These are phyloP conservation scores for Bombardia bombarda DNA, from an alignment of 495 filamentous ascomycete genomes.

Conservation along the genomic window DNA sequence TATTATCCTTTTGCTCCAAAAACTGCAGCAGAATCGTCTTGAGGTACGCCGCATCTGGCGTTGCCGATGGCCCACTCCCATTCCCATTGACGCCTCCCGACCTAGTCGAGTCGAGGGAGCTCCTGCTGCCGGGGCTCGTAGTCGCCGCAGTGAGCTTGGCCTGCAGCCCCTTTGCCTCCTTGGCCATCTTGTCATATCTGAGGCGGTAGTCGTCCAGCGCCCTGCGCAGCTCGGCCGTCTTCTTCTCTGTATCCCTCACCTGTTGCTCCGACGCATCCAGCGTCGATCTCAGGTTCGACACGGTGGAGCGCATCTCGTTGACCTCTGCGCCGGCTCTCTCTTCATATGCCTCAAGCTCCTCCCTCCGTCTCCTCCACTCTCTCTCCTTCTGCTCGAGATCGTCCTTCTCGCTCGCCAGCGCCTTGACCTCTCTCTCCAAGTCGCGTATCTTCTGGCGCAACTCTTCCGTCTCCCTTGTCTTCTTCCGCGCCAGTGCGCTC, in stretches of 20 bases:
- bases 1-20: slow-evolving; percentile 89
- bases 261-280: slow-evolving; percentile 85
- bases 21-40: slow-evolving; percentile 96
- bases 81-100: slow-evolving; percentile 5
- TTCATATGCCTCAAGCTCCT: slow-evolving; percentile 63
- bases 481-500: slow-evolving; percentile 63
- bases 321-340: slow-evolving; percentile 63
- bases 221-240: slow-evolving; percentile 65
- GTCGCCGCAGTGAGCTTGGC: slow-evolving; percentile 22
- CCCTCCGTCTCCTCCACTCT: slow-evolving; percentile 58
- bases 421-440: slow-evolving; percentile 64
- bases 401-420: slow-evolving; percentile 63
- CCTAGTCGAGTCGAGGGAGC: slow-evolving; percentile 55
- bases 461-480: slow-evolving; percentile 80
- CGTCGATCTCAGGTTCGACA: slow-evolving; percentile 67
- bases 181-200: slow-evolving; percentile 71
- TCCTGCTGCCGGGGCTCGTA: slow-evolving; percentile 19
- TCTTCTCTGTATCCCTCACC: slow-evolving; percentile 69
- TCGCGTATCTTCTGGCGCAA: slow-evolving; percentile 70
- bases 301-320: slow-evolving; percentile 64
- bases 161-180: slow-evolving; percentile 44
- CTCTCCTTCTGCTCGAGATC: slow-evolving; percentile 55
- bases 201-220: slow-evolving; percentile 68
- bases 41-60: slow-evolving; percentile 73
- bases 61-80: slow-evolving; percentile 7